Base-by-base conservation (phyloP, 2,329 filamentous ascomycete species). In the Hymenoscyphus occultus region DNA sequence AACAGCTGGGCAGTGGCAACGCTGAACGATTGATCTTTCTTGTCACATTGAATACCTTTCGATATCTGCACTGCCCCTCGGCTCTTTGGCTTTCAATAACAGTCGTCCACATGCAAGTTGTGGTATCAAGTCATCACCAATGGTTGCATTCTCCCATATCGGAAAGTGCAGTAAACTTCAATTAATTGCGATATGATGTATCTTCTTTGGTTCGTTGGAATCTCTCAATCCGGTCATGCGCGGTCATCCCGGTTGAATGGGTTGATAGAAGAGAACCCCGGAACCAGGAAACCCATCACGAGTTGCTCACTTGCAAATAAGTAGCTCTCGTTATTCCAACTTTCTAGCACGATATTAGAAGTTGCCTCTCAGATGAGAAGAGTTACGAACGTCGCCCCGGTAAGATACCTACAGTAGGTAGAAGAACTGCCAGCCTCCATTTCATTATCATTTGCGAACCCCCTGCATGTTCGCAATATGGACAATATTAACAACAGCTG, bases 171-270 rank as follows among this genome's bases (percentile, higher is more conserved):
- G 45, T 10, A 51, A 3, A 16, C 4, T 51, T 54, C 22, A 54
- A 28, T 54, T 28, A 54, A 54, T 54, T 54, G 7, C 19, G 6
- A 10, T 35, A 35, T 10, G 6, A 35, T 51, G 19, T 28, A 54
- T 12, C 45, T 22, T 22, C 19, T 51, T 51, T 22, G 19, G 45
- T 51, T 51, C 9, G 48, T 14, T 54, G 48, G 19, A 28, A 14
- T 45, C 19, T 54, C 7, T 54, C 19, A n/a, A 51, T 51, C n/a
- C n/a, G 48, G 48, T 54, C 48, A 54, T 28, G 48, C 48, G 48
- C 48, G 22, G 19, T 28, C 7, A 28, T 54, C 9, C 48, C 48
- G 48, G 19, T 12, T 51, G n/a, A 19, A 12, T 54, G 10, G 48
- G 22, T 28, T 48, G n/a, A 22, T 3, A 28, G 28, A 28, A 28